Evolutionary conservation across 164 flowering plant species (phyloP).

Genomic region (Taxillus chinensis): DNA sequence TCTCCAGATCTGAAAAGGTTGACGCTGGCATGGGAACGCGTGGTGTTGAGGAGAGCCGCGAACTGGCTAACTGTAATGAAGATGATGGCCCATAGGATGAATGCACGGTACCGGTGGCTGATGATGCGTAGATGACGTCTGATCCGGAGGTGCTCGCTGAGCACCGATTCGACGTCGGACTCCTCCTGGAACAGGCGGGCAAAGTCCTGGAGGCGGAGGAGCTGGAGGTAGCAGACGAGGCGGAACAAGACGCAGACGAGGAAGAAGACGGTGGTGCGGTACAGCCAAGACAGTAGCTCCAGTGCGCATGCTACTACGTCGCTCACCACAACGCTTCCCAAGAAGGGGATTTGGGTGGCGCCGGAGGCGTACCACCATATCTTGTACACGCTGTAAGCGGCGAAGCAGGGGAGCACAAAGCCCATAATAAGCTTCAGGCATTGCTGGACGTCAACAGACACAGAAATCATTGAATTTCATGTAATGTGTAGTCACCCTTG

Average conservation of each 20-base stretch:
- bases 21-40: slow-evolving; percentile 32
- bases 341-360: slow-evolving; percentile 59
- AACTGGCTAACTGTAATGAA: slow-evolving; percentile 70
- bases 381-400: slow-evolving; percentile 59
- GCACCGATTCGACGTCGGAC: slow-evolving; percentile 56
- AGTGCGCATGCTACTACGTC: slow-evolving; percentile 56
- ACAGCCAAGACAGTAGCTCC: slow-evolving; percentile 84
- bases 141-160: slow-evolving; percentile 72
- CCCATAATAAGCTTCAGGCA: slow-evolving; percentile 45
- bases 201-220: slow-evolving; percentile 74
- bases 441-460: slow-evolving; percentile 33
- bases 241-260: slow-evolving; percentile 87
- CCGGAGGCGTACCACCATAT: slow-evolving; percentile 93
- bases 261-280: slow-evolving; percentile 72
- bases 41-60: slow-evolving; percentile 54
- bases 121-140: slow-evolving; percentile 66
- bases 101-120: slow-evolving; percentile 72
- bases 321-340: slow-evolving; percentile 53
- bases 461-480: too few species aligned
- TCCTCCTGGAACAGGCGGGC: slow-evolving; percentile 62
- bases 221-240: slow-evolving; percentile 81
- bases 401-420: slow-evolving; percentile 80
- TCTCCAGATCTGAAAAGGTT: slow-evolving; percentile 60
- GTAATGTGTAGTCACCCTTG: too few species aligned
- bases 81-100: slow-evolving; percentile 46